phyloP scores from a whole-genome alignment of 2,329 filamentous ascomycete genomes.

The Celoporthe dispersa region DNA sequence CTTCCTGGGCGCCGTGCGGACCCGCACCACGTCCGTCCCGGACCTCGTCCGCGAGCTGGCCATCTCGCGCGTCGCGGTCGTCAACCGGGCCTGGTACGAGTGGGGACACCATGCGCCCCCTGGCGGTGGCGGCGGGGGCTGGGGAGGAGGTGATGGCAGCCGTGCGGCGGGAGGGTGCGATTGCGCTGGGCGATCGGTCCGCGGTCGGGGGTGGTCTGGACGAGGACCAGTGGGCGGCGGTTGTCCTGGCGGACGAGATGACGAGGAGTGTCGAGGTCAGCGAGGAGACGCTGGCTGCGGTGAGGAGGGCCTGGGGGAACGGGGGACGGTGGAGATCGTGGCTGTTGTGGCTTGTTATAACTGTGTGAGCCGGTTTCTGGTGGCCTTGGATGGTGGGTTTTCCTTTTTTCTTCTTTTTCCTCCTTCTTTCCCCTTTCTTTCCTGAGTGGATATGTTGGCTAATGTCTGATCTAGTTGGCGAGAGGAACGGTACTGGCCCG shows the following conservation, averaged over 20 bases:
- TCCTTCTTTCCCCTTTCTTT: background rate
- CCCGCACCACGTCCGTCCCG: slow-evolving; percentile 54
- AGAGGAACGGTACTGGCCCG: slow-evolving; percentile 59
- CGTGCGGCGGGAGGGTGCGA: slow-evolving; percentile 40
- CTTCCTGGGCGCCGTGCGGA: slow-evolving; percentile 68
- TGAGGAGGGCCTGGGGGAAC: slow-evolving; percentile 68
- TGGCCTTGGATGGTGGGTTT: slow-evolving; percentile 74
- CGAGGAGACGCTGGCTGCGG: slow-evolving; percentile 67
- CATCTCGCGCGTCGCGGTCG: slow-evolving; percentile 78
- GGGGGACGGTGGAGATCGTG: slow-evolving; percentile 69
- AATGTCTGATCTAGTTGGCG: slow-evolving; percentile 50
- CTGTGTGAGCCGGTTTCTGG: slow-evolving; percentile 81
- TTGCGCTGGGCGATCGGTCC: slow-evolving; percentile 33
- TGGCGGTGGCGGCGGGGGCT: slow-evolving; percentile 64
- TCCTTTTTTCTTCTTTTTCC: background rate
- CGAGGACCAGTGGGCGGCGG: slow-evolving; percentile 67
- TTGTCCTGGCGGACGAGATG: slow-evolving; percentile 83
- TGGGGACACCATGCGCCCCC: slow-evolving; percentile 79
- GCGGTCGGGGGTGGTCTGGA: slow-evolving; percentile 39
- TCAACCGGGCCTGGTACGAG: slow-evolving; percentile 85
- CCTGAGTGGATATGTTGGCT: slow-evolving; percentile 34
- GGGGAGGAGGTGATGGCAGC: slow-evolving; percentile 52
- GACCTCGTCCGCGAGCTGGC: slow-evolving; percentile 73
- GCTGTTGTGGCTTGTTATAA: slow-evolving; percentile 81
- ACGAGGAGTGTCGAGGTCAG: slow-evolving; percentile 72